Evolutionary conservation across 129 eudicot species (phyloP).

Genomic region (Flaveria bidentis): DNA sequence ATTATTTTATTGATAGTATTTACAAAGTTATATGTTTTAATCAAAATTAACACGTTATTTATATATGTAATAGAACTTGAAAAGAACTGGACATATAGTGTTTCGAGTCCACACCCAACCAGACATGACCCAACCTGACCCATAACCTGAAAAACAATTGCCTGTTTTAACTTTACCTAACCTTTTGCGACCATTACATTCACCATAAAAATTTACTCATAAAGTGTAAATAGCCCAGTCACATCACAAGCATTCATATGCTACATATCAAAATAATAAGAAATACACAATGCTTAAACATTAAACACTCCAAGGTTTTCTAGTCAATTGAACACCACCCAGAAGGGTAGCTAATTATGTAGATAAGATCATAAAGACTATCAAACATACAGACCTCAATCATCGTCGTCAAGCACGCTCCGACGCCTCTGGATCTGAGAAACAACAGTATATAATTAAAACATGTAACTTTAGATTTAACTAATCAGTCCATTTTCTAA

Average conservation of each 20-base stretch:
- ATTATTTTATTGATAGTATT: no score
- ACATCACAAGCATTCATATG: background rate
- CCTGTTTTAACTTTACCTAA: background rate
- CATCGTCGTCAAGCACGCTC: constrained; percentile 94
- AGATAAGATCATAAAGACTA: background rate
- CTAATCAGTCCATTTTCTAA: background rate
- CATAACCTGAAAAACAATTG: background rate
- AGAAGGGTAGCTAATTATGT: constrained; percentile 11
- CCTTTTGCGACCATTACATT: constrained; percentile 7
- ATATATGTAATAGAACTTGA: no score
- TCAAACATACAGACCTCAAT: constrained; percentile 28
- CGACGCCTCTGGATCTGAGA: constrained; percentile 89
- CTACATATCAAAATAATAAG: background rate
- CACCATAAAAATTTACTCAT: background rate
- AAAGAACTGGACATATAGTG: no score
- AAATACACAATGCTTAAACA: constrained; percentile 20
- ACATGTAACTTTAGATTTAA: constrained; percentile 3
- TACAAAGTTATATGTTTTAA: no score
- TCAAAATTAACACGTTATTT: background rate
- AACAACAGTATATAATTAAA: constrained; percentile 8
- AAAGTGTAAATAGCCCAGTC: background rate
- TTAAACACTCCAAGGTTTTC: constrained; percentile 19
- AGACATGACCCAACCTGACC: background rate
- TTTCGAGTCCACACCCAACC: background rate
- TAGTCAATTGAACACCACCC: constrained; percentile 16